Evolutionary conservation across 2,329 filamentous ascomycete species (phyloP).

Genomic region (Botrytis hyacinthi): DNA sequence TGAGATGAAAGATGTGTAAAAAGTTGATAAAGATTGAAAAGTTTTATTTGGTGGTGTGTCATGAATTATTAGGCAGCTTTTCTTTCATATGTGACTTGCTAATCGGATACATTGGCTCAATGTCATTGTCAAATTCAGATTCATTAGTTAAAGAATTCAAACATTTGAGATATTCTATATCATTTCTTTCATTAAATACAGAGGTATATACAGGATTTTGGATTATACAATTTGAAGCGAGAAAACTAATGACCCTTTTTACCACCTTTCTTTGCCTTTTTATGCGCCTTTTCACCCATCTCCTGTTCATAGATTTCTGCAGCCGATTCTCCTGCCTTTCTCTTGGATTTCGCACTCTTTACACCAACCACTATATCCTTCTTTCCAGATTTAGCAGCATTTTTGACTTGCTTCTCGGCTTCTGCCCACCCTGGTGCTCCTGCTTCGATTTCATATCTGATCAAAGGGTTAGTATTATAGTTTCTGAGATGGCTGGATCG

Average conservation of each 20-base stretch:
- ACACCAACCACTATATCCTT: conserved; percentile 71
- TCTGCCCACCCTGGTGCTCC: conserved; percentile 62
- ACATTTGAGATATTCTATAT: neutral
- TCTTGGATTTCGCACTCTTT: conserved; percentile 73
- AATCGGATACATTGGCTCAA: neutral
- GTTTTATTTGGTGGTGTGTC: neutral
- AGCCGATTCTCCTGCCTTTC: conserved; percentile 63
- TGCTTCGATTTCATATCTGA: conserved; percentile 64
- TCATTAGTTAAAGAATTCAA: neutral
- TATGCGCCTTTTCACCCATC: conserved; percentile 52
- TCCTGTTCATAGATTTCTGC: conserved; percentile 62
- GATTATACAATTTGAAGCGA: conserved; percentile 9
- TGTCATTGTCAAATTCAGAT: neutral
- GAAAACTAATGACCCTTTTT: conserved; percentile 31
- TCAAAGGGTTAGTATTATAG: conserved; percentile 29
- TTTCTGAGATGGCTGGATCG: neutral
- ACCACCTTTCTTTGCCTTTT: conserved; percentile 53
- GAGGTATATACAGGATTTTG: conserved; percentile 14
- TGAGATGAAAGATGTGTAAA: neutral
- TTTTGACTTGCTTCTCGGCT: conserved; percentile 72
- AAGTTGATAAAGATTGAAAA: neutral
- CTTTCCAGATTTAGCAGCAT: conserved; percentile 53
- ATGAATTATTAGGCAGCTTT: neutral
- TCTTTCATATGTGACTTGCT: conserved; percentile 6
- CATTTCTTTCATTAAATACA: conserved; percentile 16